Evolutionary conservation across 345 rosid genomes (phyloP).

Genomic region (Citrus sinensis): DNA sequence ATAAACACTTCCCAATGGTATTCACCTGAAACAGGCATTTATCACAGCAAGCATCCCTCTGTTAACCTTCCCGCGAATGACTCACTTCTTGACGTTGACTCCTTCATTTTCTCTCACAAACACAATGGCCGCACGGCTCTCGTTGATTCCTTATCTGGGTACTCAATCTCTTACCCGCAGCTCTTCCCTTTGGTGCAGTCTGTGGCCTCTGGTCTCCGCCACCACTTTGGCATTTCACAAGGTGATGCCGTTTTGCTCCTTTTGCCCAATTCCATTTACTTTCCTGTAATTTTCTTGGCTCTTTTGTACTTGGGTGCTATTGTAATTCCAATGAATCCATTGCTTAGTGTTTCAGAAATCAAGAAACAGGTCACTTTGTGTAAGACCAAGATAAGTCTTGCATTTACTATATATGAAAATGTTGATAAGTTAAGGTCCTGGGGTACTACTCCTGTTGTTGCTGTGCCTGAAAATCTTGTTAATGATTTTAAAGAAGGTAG

Average conservation of each 20-base stretch:
- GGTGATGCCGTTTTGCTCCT: constrained; percentile 70
- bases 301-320: constrained; percentile 57
- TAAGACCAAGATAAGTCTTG: constrained; percentile 28
- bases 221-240: constrained; percentile 38
- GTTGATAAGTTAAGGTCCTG: constrained; percentile 28
- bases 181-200: constrained; percentile 45
- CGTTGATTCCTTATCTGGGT: constrained; percentile 54
- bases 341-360: constrained; percentile 46
- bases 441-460: constrained; percentile 29
- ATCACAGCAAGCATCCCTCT: constrained; percentile 45
- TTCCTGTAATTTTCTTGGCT: constrained; percentile 59
- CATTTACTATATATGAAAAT: constrained; percentile 42
- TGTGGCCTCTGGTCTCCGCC: constrained; percentile 55
- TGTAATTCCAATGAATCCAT: constrained; percentile 68
- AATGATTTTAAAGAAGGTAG: constrained; percentile 15
- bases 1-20: constrained; percentile 21
- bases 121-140: constrained; percentile 48
- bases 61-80: constrained; percentile 40
- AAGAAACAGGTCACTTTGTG: constrained; percentile 41
- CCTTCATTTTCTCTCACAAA: constrained; percentile 56
- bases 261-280: constrained; percentile 66
- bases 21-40: constrained; percentile 58
- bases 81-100: constrained; percentile 54
- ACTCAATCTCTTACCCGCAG: constrained; percentile 51
- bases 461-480: constrained; percentile 47